Percentiles rank a stretch among this genome's conserved stretches.
Evolutionary conservation across 768 basidiomycete species (phyloP).

Genomic region (Hypholoma sublateritium): DNA sequence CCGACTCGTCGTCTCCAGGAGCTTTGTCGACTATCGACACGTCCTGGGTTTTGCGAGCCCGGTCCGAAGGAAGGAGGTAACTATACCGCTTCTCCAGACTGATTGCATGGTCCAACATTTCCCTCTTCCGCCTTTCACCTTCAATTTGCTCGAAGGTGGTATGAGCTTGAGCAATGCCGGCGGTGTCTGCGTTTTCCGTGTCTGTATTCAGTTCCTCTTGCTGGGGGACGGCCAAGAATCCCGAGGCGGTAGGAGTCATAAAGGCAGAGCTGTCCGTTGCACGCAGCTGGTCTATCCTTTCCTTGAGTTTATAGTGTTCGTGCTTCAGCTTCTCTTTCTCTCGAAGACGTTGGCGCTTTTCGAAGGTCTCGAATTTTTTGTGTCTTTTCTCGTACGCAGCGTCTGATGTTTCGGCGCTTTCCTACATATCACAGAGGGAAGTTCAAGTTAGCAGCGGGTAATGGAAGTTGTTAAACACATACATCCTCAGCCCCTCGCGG

Average conservation of each 20-base stretch:
- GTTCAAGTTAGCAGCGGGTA: constrained; percentile 10
- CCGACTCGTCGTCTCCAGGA: constrained; percentile 21
- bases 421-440: constrained; percentile 29
- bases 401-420: constrained; percentile 73
- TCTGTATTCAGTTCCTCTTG: constrained; percentile 15
- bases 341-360: constrained; percentile 80
- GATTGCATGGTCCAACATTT: constrained; percentile 72
- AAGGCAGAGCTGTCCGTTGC: constrained; percentile 74
- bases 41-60: constrained; percentile 40
- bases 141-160: constrained; percentile 41
- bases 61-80: constrained; percentile 69
- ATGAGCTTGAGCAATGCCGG: constrained; percentile 21
- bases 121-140: constrained; percentile 71
- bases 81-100: constrained; percentile 72
- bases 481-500: constrained; percentile 72
- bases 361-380: constrained; percentile 82
- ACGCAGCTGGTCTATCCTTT: constrained; percentile 81
- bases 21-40: constrained; percentile 1
- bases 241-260: constrained; percentile 56
- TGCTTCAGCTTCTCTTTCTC: constrained; percentile 93
- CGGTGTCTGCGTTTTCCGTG: constrained; percentile 30
- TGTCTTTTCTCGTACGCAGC: constrained; percentile 80
- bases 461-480: constrained; percentile 29
- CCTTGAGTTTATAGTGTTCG: constrained; percentile 89
- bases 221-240: constrained; percentile 46